Evolutionary conservation across 1,284 basidiomycete species (phyloP).

Genomic region (Xerocomus cyaneibrunnescens): DNA sequence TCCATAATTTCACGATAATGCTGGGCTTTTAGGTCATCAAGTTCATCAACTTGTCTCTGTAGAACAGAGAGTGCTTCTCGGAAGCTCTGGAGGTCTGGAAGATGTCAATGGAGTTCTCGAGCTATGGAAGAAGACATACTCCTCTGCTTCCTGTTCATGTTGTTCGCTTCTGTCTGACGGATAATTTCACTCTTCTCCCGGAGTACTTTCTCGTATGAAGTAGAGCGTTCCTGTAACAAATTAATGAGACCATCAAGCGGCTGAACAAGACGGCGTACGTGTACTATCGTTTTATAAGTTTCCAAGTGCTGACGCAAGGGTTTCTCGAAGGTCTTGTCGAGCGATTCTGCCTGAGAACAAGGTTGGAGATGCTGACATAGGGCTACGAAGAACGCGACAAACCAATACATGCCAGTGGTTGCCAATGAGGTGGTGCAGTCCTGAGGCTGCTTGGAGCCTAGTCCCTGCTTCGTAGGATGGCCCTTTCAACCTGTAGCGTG

Average conservation of each 20-base stretch:
- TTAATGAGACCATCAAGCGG: slow-evolving; percentile 2
- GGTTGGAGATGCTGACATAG: slow-evolving; percentile 3
- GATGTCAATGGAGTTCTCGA: slow-evolving; percentile 14
- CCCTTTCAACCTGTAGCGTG: slow-evolving; percentile 66
- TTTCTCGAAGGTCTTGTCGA: slow-evolving; percentile 90
- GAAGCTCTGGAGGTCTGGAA: slow-evolving; percentile 79
- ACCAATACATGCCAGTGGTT: slow-evolving; percentile 93
- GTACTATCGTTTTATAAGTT: slow-evolving; percentile 71
- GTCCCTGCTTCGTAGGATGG: slow-evolving; percentile 76
- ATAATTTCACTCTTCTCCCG: slow-evolving; percentile 84
- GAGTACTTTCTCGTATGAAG: slow-evolving; percentile 75
- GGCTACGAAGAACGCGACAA: slow-evolving; percentile 27
- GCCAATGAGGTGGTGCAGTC: slow-evolving; percentile 88
- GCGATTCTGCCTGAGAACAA: slow-evolving; percentile 65
- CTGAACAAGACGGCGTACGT: slow-evolving; percentile 46
- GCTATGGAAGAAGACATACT: slow-evolving; percentile 50
- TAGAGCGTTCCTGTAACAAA: slow-evolving; percentile 66
- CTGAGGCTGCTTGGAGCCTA: slow-evolving; percentile 79
- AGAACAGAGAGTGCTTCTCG: slow-evolving; percentile 80
- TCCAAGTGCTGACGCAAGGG: slow-evolving; percentile 85
- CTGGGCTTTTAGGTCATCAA: slow-evolving; percentile 76
- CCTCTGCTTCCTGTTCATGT: slow-evolving; percentile 81
- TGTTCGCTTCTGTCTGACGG: slow-evolving; percentile 85
- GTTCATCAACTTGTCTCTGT: slow-evolving; percentile 86
- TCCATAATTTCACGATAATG: slow-evolving; percentile 90